Evolutionary conservation across 257 asterid species (phyloP), one percentile per base, ranked within the genome.

Genomic region (Knoxia roxburghii): DNA sequence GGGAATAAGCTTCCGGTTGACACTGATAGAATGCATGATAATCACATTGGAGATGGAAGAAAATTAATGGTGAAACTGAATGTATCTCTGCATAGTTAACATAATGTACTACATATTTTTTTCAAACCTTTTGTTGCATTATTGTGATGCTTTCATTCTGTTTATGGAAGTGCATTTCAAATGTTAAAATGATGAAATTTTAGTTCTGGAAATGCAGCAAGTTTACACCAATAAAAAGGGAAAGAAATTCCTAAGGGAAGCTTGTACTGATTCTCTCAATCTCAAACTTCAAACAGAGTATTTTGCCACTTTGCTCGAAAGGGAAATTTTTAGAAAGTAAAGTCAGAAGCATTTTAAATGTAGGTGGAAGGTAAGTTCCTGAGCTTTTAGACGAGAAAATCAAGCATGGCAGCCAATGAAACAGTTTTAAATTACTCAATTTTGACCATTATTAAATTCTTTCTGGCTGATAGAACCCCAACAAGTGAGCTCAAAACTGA

Each of bases 1-100:
- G 50, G 43, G 79, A 79, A 69, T 81, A 87, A 32, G 82, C 82
- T 68, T 67, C 83, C 64, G n/a, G n/a, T n/a, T n/a, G n/a, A n/a
- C n/a, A n/a, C n/a, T n/a, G n/a, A n/a, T 67, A 61, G 54, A 35
- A 18, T 29, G 46, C 54, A 37, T n/a, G 59, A 52, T 27, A 21
- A 72, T 23, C 7, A 39, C 65, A 62, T 29, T 32, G 56, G 67
- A 72, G 23, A 33, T 49, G 50, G 14, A 12, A 27, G 35, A 62
- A n/a, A 20, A 11, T 5, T 12, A 53, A 1, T 30, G 41, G 45
- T 35, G 49, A 60, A 27, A 62, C 23, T 17, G 61, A 20, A 46
- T 33, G 48, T 67, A 33, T 12, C 14, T 64, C 13, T 64, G 14
- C 50, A 48, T 24, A 6, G 24, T 48, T 23, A 13, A 4, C 18